Evolutionary conservation across 2,329 filamentous ascomycete species (phyloP), one percentile per base, ranked within the genome.

Genomic region (Phialophora macrospora): DNA sequence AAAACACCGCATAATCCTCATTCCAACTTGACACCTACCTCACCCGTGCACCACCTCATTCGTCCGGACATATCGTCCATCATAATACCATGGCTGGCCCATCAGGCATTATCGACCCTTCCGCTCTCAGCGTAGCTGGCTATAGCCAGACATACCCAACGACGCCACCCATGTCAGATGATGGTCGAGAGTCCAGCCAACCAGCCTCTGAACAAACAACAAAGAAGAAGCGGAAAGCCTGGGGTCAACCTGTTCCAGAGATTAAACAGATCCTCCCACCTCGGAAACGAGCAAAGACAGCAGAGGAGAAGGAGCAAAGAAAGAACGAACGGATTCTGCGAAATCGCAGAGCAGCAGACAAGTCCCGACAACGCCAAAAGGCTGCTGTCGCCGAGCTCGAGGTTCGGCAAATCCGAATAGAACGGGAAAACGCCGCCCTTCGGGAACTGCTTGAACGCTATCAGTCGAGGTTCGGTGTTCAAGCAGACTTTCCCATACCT

Each of bases 291-390:
- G 95, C 95, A 73, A 99, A 98, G 86, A 99, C 95, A 2, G 94
- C 96, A 74, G 95, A 97, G 75, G 95, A 99, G 80, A 99, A 99
- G 82, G 95, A 98, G 80, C 95, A 99, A 80, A 90, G 95, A 52
- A 91, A 95, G 68, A 96, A 98, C 62, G 95, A 99, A 83, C 92
- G 95, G 68, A 95, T 99, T 71, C 92, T 98, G 73, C 90, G 95
- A 52, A 99, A 99, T 77, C 92, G 95, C 71, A 91, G 93, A 66
- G 95, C 95, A 54, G 95, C 95, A 48, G 95, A 98, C 83, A 97
- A 96, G 65, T 99, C 95, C 3, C 86, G 95, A 58, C 95, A 99
- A 79, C 90, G 93, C 66, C 97, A 97, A 84, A 87, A 93, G 64
- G 84, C 88, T 72, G 89, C 98, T 79, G 92, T 96, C 46, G 95